Evolutionary conservation across 768 basidiomycete species (phyloP).

Genomic region (Naganishia vaughanmartiniae): DNA sequence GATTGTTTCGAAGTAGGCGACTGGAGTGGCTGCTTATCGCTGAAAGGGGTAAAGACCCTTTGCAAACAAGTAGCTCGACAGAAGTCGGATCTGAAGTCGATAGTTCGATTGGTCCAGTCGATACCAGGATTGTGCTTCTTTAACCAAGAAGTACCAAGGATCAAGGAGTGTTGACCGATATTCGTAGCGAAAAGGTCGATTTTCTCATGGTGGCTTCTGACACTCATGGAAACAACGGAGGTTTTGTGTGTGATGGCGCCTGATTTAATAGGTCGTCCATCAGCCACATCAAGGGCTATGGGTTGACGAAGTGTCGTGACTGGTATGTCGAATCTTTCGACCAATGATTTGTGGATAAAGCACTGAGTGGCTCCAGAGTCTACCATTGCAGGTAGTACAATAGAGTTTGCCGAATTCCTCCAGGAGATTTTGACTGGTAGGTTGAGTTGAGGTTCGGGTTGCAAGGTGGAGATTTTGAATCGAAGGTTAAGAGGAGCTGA

Average conservation of each 20-base stretch:
- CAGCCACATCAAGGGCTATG: neutral
- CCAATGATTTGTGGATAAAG: constrained; percentile 9
- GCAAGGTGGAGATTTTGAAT: neutral
- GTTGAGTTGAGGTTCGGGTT: constrained; percentile 4
- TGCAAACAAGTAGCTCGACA: neutral
- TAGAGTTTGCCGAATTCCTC: neutral
- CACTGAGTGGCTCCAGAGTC: constrained; percentile 3
- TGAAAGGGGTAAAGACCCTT: neutral
- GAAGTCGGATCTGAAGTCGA: constrained; percentile 9
- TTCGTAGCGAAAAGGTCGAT: neutral
- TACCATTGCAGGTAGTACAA: neutral
- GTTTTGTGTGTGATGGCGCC: constrained; percentile 9
- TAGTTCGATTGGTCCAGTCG: constrained; percentile 2
- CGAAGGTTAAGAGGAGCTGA: neutral
- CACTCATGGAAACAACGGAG: constrained; percentile 8
- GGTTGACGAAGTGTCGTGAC: neutral
- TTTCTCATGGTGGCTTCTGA: constrained; percentile 1
- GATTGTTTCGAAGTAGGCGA: neutral
- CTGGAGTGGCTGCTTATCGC: neutral
- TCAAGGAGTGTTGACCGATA: constrained; percentile 2
- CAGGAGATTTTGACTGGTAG: neutral
- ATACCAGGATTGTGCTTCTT: constrained; percentile 5
- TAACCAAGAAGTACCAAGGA: constrained; percentile 9
- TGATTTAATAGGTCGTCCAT: constrained; percentile 1
- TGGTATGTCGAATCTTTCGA: constrained; percentile 1